These are phyloP conservation scores for Hansenula sp. DNA, from an alignment of 1,139 yeast genomes.

Conservation along the genomic window DNA sequence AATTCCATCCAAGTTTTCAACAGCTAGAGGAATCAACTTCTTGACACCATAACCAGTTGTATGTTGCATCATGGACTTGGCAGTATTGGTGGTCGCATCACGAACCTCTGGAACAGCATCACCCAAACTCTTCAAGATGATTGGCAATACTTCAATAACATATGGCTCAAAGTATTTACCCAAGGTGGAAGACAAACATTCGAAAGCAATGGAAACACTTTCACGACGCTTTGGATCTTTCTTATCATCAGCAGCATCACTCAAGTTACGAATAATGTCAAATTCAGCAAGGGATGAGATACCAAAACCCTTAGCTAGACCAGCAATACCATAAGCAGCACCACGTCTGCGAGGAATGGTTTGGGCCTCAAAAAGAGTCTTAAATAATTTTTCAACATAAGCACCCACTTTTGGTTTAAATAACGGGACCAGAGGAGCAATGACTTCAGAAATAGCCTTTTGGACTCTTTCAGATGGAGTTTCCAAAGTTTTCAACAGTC, in stretches of 20 bases:
- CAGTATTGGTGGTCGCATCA: conserved; percentile 83
- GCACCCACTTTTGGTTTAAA: conserved; percentile 46
- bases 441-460: conserved; percentile 77
- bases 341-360: conserved; percentile 70
- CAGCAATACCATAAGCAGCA: conserved; percentile 95
- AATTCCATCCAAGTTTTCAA: conserved; percentile 79
- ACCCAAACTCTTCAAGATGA: conserved; percentile 76
- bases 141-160: conserved; percentile 82
- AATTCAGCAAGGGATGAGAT: conserved; percentile 69
- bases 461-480: conserved; percentile 91
- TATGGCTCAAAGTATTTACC: conserved; percentile 89
- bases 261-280: conserved; percentile 70
- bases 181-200: conserved; percentile 72
- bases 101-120: conserved; percentile 84
- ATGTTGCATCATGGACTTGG: conserved; percentile 82
- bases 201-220: conserved; percentile 85
- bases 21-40: conserved; percentile 85
- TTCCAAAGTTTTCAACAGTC: conserved; percentile 69
- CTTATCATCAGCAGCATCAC: conserved; percentile 89
- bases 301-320: conserved; percentile 88
- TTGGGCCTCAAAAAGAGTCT: conserved; percentile 50
- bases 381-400: conserved; percentile 57
- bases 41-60: conserved; percentile 93
- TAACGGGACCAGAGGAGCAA: conserved; percentile 73
- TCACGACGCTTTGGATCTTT: conserved; percentile 73